These are phyloP conservation scores for Micractinium sp. DNA, from an alignment of 139 green algal species.

Conservation along the genomic window DNA sequence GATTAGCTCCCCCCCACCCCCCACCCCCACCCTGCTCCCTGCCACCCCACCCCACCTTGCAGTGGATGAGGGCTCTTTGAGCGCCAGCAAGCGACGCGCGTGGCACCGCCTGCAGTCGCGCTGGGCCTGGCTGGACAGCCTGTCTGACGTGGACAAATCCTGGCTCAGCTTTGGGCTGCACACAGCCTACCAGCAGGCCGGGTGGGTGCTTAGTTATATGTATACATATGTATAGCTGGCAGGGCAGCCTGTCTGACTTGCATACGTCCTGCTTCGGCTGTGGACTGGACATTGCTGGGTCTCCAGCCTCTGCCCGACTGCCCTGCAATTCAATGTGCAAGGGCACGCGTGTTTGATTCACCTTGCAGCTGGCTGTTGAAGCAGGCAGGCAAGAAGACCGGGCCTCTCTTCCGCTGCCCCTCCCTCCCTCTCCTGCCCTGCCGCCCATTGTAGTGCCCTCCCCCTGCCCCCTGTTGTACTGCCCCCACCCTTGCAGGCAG, in stretches of 20 bases:
- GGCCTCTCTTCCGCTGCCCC: too few relatives aligned
- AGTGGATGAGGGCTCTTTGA: slow-evolving; percentile 8
- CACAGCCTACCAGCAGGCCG: slow-evolving; percentile 36
- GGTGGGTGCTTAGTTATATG: slow-evolving; percentile 1
- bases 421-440: too few relatives aligned
- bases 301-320: too few relatives aligned
- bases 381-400: too few relatives aligned
- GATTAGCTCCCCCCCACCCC: too few relatives aligned
- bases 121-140: slow-evolving; percentile 49
- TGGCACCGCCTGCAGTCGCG: not conserved
- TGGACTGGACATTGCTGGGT: too few relatives aligned
- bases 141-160: slow-evolving; percentile 43
- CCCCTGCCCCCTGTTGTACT: not conserved
- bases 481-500: slow-evolving; percentile 6
- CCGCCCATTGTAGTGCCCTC: too few relatives aligned
- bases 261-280: too few relatives aligned
- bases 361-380: too few relatives aligned
- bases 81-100: not conserved
- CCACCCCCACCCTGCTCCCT: not conserved
- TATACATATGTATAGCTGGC: too few relatives aligned
- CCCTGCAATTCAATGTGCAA: not conserved
- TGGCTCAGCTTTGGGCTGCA: slow-evolving; percentile 70
- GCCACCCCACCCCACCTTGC: not conserved
- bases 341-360: too few relatives aligned
- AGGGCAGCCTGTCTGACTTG: too few relatives aligned